phyloP scores from a whole-genome alignment of 208 protist species.

The Leishmania arabica region DNA sequence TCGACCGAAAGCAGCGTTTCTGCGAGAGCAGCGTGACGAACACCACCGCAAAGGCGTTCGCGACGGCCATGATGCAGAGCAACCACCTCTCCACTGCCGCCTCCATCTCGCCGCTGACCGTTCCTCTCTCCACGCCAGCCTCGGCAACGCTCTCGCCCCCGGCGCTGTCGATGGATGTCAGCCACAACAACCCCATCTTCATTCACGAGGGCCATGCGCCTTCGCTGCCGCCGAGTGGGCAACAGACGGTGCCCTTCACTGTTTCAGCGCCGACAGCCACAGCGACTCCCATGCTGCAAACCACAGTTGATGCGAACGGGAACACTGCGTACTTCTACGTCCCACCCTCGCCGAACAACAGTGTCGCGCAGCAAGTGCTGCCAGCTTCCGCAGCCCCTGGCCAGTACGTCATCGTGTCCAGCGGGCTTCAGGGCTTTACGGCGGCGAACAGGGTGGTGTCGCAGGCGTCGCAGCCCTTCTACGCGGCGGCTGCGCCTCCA shows the following conservation, averaged over 20 bases:
- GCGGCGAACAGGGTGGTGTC: neutral
- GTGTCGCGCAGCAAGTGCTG: neutral
- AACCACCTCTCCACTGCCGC: neutral
- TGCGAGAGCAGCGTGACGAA: neutral
- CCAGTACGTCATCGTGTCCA: conserved; percentile 13
- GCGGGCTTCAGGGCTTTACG: neutral
- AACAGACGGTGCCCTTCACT: conserved; percentile 10
- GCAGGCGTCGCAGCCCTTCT: conserved; percentile 10
- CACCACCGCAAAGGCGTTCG: neutral
- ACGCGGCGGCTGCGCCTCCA: conserved; percentile 5
- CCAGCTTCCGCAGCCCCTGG: neutral
- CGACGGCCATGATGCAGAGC: conserved; percentile 3
- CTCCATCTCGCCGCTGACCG: conserved; percentile 12
- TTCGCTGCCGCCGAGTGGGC: conserved; percentile 8
- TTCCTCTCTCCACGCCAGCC: conserved; percentile 15
- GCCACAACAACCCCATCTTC: neutral
- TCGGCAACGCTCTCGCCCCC: conserved; percentile 22
- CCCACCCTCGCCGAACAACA: neutral
- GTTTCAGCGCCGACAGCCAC: neutral
- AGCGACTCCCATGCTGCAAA: conserved; percentile 18
- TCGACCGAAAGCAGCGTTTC: conserved; percentile 41
- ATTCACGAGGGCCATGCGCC: conserved; percentile 8
- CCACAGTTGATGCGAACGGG: conserved; percentile 20
- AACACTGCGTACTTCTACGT: conserved; percentile 25
- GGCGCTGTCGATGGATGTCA: conserved; percentile 18